phyloP scores from a whole-genome alignment of 352 stramenopile species.

The Globisporangium alternatum region DNA sequence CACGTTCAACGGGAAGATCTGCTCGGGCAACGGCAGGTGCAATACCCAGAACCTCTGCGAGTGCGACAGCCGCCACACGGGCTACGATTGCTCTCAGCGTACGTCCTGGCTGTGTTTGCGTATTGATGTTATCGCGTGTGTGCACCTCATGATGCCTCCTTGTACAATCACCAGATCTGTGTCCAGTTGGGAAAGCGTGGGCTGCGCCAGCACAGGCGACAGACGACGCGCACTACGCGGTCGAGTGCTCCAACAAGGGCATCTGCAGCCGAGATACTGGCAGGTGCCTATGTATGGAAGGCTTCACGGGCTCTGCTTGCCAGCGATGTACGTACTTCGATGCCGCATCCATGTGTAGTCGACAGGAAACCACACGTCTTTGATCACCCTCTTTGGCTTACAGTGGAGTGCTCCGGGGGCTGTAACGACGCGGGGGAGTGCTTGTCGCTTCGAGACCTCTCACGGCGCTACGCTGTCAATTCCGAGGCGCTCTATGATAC shows the following conservation, averaged over 20 bases:
- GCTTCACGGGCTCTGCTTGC: constrained; percentile 68
- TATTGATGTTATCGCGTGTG: too few relatives aligned
- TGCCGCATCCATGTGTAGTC: not conserved
- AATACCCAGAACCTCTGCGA: constrained; percentile 43
- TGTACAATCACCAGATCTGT: constrained; percentile 26
- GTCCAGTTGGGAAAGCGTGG: constrained; percentile 55
- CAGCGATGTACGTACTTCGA: constrained; percentile 45
- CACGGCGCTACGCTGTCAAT: constrained; percentile 34
- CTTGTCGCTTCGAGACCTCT: constrained; percentile 66
- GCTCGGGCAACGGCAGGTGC: constrained; percentile 52
- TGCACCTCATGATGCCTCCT: too few relatives aligned
- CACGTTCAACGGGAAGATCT: constrained; percentile 52
- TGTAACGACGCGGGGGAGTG: constrained; percentile 57
- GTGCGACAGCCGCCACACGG: constrained; percentile 47
- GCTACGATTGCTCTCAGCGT: constrained; percentile 69
- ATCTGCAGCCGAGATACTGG: constrained; percentile 52
- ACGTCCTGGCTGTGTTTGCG: not conserved
- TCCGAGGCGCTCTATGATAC: constrained; percentile 50
- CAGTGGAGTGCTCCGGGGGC: constrained; percentile 47
- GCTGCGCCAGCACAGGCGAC: constrained; percentile 44
- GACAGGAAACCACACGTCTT: not conserved
- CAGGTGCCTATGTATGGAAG: constrained; percentile 56
- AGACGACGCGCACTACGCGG: constrained; percentile 56
- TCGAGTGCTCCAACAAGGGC: constrained; percentile 80
- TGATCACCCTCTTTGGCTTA: not conserved